These are phyloP conservation scores for Diplocarpon mali DNA, from an alignment of 2,329 filamentous ascomycete genomes.

Conservation along the genomic window DNA sequence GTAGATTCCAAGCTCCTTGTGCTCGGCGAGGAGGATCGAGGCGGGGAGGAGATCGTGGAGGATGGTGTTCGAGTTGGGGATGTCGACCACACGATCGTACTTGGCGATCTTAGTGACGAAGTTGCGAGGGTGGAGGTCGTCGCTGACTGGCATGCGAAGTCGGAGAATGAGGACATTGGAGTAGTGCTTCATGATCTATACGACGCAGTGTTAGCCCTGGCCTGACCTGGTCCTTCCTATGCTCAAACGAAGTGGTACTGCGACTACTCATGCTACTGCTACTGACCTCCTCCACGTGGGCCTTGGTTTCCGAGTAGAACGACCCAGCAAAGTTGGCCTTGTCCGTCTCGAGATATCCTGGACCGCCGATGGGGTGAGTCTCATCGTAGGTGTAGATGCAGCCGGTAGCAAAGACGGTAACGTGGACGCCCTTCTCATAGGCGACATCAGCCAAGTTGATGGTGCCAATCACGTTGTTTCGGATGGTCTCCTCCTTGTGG, in stretches of 20 bases:
- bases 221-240: too few relatives aligned
- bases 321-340: slow-evolving; percentile 53
- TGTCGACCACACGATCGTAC: slow-evolving; percentile 55
- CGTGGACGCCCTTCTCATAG: slow-evolving; percentile 45
- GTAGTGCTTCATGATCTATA: slow-evolving; percentile 50
- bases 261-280: too few relatives aligned
- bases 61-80: slow-evolving; percentile 59
- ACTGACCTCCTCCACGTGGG: slow-evolving; percentile 50
- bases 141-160: slow-evolving; percentile 58
- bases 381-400: slow-evolving; percentile 58
- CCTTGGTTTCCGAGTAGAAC: slow-evolving; percentile 59
- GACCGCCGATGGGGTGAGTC: slow-evolving; percentile 46
- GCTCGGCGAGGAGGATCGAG: slow-evolving; percentile 47
- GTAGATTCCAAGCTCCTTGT: slow-evolving; percentile 51
- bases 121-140: slow-evolving; percentile 54
- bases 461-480: slow-evolving; percentile 56
- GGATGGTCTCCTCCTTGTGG: slow-evolving; percentile 55
- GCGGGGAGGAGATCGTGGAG: slow-evolving; percentile 53
- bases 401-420: slow-evolving; percentile 56
- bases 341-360: slow-evolving; percentile 51
- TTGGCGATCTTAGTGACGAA: slow-evolving; percentile 59
- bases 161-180: slow-evolving; percentile 51
- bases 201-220: neutral
- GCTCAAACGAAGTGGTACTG: too few relatives aligned
- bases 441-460: slow-evolving; percentile 53